Base-by-base conservation (phyloP, 148 eudicot genomes). In the Chenopodium album region DNA sequence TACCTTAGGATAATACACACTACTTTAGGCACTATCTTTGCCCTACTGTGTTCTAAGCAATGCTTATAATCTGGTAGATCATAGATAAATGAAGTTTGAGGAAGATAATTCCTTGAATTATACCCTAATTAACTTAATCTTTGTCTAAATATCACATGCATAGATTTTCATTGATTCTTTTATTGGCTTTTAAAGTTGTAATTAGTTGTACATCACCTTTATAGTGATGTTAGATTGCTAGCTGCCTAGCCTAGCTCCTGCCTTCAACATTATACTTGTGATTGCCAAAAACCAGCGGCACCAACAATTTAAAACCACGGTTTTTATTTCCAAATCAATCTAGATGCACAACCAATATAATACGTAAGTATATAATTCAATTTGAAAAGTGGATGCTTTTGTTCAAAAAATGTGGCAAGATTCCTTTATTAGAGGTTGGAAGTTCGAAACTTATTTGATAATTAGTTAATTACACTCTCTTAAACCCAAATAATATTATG, bases 211-310 rank as follows among this genome's bases (percentile, higher is more conserved):
- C 75, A 44, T 22, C 75, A 22, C 75, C 23, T 29, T 29, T 22
- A 9, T 72, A 5, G 31, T 29, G 5, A 3, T 31, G 32, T 31
- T 31, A 31, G 32, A 31, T 31, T 31, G 2, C 20, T 72, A 48
- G 56, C 74, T 72, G 22, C 22, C 37, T 22, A 29, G 19, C 20
- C 20, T 37, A 19, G 28, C 23, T 44, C 17, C 31, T n/a, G 23
- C 66, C 28, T 72, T 72, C 75, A 72, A n/a, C 75, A 44, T 72
- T 22, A 72, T 44, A 9, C 75, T 72, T 72, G 75, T 72, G 75
- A 72, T 41, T 22, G 29, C 56, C 75, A 6, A 65, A 71, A 41
- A 41, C 50, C 74, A 19, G 50, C n/a, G 74, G 74, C 48, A 31
- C 9, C 22, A 29, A 10, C 34, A 9, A 2, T 66, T 7, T 32